Base-by-base conservation (phyloP, 2,329 filamentous ascomycete species). In the Fonsecaea nubica region DNA sequence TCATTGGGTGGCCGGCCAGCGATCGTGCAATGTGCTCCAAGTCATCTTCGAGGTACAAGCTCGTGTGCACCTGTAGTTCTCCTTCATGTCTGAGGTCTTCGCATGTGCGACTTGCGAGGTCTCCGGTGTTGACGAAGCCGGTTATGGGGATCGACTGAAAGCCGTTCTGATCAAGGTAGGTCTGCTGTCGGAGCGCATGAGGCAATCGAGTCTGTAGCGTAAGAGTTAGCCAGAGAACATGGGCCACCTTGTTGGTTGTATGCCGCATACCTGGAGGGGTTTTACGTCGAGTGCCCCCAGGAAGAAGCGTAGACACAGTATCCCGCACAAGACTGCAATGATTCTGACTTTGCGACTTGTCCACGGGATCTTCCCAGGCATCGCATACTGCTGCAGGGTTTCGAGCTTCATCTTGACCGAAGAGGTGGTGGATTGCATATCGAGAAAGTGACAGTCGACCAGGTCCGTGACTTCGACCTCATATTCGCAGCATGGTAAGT, bases 21-120 rank as follows among this genome's bases (percentile, higher is more conserved):
- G 60, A 32, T 30, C 57, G 50, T 13, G 68, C 68, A n/a, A 64
- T 63, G 53, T 65, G 59, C 38, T 61, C 62, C 13, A 71, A 50
- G 48, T 71, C 62, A 58, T 68, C 65, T 18, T 68, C 56, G 10
- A 68, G 54, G 53, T 57, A 65, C 9, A 52, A 59, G 25, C 62
- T 64, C 18, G 56, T 54, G 38, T 69, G 58, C 25, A 70, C 69
- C n/a, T 59, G 54, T 4, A 71, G 18, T n/a, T 21, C 21, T 8
- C 62, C 62, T 13, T 57, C 57, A 9, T 63, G 60, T 50, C 57
- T 67, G 8, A 65, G 30, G 10, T 58, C 58, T 12, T 69, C 62
- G 45, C 69, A 71, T 10, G 54, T 45, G 12, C 61, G 59, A 35
- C 35, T 48, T 13, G 56, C 36, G 4, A 61, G 40, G 25, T 45